phyloP scores from a whole-genome alignment of 192 early-diverging fungal genomes.

The Lobosporangium transversale region DNA sequence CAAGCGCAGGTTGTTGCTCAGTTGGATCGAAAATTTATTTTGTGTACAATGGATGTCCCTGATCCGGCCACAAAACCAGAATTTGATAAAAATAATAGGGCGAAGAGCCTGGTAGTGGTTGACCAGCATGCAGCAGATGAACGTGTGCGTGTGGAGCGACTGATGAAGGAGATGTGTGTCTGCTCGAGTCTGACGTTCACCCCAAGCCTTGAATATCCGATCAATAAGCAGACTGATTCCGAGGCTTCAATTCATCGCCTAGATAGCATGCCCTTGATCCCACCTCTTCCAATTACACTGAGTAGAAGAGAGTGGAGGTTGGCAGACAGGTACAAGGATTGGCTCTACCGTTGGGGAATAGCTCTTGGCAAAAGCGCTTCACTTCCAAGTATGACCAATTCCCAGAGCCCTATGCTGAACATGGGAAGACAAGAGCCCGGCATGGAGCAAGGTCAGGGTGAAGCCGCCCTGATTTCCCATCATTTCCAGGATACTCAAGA shows the following conservation, averaged over 20 bases:
- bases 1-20: slow-evolving; percentile 65
- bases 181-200: background rate
- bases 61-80: background rate
- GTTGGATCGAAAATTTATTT: slow-evolving; percentile 76
- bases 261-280: slow-evolving; percentile 56
- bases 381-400: background rate
- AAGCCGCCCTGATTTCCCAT: slow-evolving; percentile 24
- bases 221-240: background rate
- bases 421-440: background rate
- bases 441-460: background rate
- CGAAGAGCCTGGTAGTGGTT: slow-evolving; percentile 59
- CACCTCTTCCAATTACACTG: slow-evolving; percentile 54
- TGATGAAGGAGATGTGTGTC: slow-evolving; percentile 53
- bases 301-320: slow-evolving; percentile 47
- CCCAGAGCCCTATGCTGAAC: background rate
- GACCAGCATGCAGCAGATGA: slow-evolving; percentile 90
- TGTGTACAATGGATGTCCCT: slow-evolving; percentile 38
- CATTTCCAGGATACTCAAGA: slow-evolving; percentile 13
- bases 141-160: slow-evolving; percentile 70
- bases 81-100: no score
- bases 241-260: slow-evolving; percentile 8
- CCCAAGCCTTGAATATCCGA: background rate
- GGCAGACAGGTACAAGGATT: slow-evolving; percentile 17
- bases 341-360: slow-evolving; percentile 63
- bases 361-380: slow-evolving; percentile 5